These are phyloP conservation scores for Mycena leptocephala DNA, from an alignment of 768 basidiomycete genomes.

Conservation along the genomic window DNA sequence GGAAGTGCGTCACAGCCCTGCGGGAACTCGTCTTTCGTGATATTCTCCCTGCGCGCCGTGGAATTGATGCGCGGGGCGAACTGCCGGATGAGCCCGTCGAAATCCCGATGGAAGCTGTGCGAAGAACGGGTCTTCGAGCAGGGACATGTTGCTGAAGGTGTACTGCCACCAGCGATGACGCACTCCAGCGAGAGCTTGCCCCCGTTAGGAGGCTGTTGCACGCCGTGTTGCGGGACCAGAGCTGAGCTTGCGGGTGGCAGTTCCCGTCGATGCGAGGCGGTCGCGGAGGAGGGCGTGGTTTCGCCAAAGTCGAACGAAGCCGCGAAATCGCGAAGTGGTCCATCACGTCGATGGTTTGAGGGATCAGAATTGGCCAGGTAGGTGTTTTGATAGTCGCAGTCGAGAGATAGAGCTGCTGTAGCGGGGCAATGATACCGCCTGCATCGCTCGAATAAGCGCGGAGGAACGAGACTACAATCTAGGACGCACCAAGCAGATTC, in stretches of 20 bases:
- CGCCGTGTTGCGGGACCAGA: constrained; percentile 11
- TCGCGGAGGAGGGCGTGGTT: constrained; percentile 12
- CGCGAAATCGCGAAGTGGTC: constrained; percentile 7
- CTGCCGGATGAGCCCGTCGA: constrained; percentile 22
- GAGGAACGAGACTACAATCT: background rate
- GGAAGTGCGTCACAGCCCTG: constrained; percentile 8
- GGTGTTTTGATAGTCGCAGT: constrained; percentile 26
- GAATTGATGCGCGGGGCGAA: constrained; percentile 29
- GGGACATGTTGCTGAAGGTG: constrained; percentile 16
- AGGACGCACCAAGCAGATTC: constrained; percentile 18
- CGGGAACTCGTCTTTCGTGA: constrained; percentile 24
- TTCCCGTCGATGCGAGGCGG: constrained; percentile 12
- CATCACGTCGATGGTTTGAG: background rate
- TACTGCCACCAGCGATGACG: constrained; percentile 4
- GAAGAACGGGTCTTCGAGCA: constrained; percentile 25
- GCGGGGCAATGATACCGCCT: constrained; percentile 24
- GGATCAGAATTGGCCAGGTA: constrained; percentile 6
- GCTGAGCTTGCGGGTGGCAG: constrained; percentile 10
- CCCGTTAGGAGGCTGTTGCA: background rate
- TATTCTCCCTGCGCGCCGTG: constrained; percentile 26
- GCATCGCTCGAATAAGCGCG: background rate
- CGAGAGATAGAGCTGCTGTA: constrained; percentile 24
- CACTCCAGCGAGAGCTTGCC: background rate
- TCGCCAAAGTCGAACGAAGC: constrained; percentile 8
- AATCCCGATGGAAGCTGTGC: constrained; percentile 22